Evolutionary conservation across 495 filamentous ascomycete genomes (phyloP), one percentile per base, ranked within the genome.

Genomic region (Aspergillus bridgeri): DNA sequence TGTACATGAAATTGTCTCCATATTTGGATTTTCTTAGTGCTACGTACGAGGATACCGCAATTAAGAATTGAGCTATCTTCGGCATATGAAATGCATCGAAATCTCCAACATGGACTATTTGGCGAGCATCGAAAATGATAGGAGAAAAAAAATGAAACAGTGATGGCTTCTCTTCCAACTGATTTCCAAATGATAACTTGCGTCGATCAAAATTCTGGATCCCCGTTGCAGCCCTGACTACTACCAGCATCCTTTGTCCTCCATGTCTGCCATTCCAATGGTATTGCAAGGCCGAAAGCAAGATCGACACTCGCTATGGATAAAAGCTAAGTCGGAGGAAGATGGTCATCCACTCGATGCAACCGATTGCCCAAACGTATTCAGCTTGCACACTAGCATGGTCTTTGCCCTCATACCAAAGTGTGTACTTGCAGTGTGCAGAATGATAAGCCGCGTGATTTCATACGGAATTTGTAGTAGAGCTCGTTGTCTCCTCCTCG

Each of bases 381-480:
- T 71, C 68, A 0, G 61, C 63, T 5, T 46, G 61, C n/a, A 73
- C 60, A 1, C 8, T 23, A 0, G 65, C 67, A 42, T 70, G 64
- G 18, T 69, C 61, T 13, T 63, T 61, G 3, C 56, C 60, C 2
- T 57, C 29, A 38, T 67, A 62, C 48, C 68, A 59, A 13, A 70
- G 56, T 5, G 62, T 56, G 50, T 70, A 70, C 8, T 58, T 59
- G 2, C 63, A 70, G 53, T 68, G 61, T 0, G 69, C 70, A 0
- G 67, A 70, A 22, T 60, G 59, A 21, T 63, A 66, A 0, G 58
- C 59, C 23, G 70, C 59, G 27, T 65, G 51, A 73, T 67, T 1
- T 65, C n/a, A 49, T 42, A 69, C 1, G 53, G 1, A 18, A 70
- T 24, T 6, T 57, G 51, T 70, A 67, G 53, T 71, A 73, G 3